Evolutionary conservation across 2,329 filamentous ascomycete species (phyloP).

Genomic region (Colletotrichum chrysophilum): DNA sequence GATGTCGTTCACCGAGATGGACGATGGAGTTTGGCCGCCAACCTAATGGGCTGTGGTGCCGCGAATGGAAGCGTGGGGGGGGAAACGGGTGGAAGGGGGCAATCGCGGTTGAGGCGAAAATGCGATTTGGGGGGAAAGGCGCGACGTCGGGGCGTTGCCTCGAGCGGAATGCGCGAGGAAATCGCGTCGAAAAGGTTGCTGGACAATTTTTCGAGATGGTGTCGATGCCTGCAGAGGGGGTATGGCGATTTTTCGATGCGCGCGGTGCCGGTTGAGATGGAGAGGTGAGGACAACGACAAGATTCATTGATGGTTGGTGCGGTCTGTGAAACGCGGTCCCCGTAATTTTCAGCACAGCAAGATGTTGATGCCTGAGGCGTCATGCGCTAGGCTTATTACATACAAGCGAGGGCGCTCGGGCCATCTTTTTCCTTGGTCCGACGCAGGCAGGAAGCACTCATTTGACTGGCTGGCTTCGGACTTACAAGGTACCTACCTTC

Average conservation of each 20-base stretch:
- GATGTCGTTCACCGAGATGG: conserved; percentile 15
- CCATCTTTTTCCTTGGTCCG: background rate
- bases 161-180: conserved; percentile 51
- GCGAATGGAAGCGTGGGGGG: conserved; percentile 21
- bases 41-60: conserved; percentile 13
- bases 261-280: conserved; percentile 58
- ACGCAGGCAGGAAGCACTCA: conserved; percentile 7
- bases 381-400: background rate
- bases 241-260: conserved; percentile 67
- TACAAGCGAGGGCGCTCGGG: conserved; percentile 18
- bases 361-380: conserved; percentile 30
- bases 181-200: conserved; percentile 60
- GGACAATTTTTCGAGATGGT: conserved; percentile 58
- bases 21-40: conserved; percentile 18
- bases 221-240: conserved; percentile 64
- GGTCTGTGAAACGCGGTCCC: conserved; percentile 37
- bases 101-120: conserved; percentile 44
- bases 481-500: background rate
- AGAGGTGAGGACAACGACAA: conserved; percentile 57
- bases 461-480: conserved; percentile 11
- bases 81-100: conserved; percentile 28
- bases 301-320: conserved; percentile 55
- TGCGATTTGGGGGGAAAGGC: conserved; percentile 37
- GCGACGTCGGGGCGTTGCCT: conserved; percentile 47
- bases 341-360: conserved; percentile 50